phyloP scores from a whole-genome alignment of 2,329 filamentous ascomycete genomes.

The Purpureocillium takamizusanense region DNA sequence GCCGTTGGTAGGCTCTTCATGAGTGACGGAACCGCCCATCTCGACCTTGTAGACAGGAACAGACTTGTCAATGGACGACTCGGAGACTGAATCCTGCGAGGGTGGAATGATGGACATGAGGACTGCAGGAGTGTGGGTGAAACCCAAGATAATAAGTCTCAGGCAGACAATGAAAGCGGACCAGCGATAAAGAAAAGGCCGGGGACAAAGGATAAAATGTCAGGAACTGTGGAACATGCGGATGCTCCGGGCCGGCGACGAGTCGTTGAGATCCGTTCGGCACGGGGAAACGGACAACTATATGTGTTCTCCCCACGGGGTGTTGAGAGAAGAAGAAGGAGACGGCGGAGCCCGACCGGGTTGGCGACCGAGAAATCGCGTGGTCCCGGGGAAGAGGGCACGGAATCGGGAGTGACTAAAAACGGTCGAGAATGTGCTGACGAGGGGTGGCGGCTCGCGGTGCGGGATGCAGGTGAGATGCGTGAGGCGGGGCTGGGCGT shows the following conservation, averaged over 20 bases:
- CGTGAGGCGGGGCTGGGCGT: not conserved
- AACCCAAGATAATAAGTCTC: not conserved
- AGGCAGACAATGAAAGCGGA: not conserved
- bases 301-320: not conserved
- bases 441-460: not conserved
- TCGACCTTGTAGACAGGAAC: conserved; percentile 18
- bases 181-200: not conserved
- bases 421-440: not conserved
- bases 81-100: conserved; percentile 21
- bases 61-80: conserved; percentile 23
- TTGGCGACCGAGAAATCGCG: no score
- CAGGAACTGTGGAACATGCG: not conserved
- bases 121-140: conserved; percentile 3
- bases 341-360: no score
- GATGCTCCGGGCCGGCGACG: not conserved
- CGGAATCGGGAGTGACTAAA: not conserved
- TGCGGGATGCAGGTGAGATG: not conserved
- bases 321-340: not conserved
- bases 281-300: not conserved
- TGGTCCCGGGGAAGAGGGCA: not conserved
- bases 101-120: conserved; percentile 19
- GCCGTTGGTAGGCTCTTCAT: conserved; percentile 13
- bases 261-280: not conserved
- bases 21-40: conserved; percentile 14
- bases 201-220: no score